These are phyloP conservation scores for Bacterosira constricta DNA, from an alignment of 108 stramenopile genomes.

Conservation along the genomic window DNA sequence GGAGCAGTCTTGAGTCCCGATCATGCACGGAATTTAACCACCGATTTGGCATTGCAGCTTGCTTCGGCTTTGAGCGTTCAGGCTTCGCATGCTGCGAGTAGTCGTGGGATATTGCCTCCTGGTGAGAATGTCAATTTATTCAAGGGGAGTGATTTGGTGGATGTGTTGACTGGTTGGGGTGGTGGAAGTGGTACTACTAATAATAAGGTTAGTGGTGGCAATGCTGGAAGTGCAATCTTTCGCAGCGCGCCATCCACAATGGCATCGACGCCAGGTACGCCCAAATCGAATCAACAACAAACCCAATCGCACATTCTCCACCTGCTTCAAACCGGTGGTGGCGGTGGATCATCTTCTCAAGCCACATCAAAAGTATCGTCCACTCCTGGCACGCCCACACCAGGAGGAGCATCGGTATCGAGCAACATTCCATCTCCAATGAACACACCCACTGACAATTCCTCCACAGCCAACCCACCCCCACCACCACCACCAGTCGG, in stretches of 20 bases:
- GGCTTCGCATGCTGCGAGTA: conserved; percentile 30
- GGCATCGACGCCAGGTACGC: neutral
- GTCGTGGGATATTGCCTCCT: conserved; percentile 13
- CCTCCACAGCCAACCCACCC: neutral
- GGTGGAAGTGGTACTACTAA: neutral
- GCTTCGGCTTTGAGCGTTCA: conserved; percentile 58
- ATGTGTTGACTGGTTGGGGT: neutral
- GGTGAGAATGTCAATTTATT: conserved; percentile 13
- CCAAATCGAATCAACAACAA: neutral
- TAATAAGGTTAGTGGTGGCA: too few species aligned
- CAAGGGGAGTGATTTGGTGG: conserved; percentile 3
- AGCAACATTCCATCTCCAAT: too few species aligned
- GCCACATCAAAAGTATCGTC: neutral
- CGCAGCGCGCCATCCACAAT: too few species aligned
- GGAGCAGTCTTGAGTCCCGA: conserved; percentile 84
- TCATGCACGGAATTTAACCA: conserved; percentile 71
- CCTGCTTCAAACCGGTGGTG: neutral
- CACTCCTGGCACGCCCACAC: neutral
- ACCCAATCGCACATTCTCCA: neutral
- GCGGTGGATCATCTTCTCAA: neutral
- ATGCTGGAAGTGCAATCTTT: too few species aligned
- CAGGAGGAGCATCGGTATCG: neutral
- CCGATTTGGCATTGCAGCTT: conserved; percentile 64
- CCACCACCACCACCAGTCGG: neutral
- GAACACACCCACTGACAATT: neutral